Base-by-base conservation (phyloP, 179 eudicot species). In the Vitellaria paradoxa region DNA sequence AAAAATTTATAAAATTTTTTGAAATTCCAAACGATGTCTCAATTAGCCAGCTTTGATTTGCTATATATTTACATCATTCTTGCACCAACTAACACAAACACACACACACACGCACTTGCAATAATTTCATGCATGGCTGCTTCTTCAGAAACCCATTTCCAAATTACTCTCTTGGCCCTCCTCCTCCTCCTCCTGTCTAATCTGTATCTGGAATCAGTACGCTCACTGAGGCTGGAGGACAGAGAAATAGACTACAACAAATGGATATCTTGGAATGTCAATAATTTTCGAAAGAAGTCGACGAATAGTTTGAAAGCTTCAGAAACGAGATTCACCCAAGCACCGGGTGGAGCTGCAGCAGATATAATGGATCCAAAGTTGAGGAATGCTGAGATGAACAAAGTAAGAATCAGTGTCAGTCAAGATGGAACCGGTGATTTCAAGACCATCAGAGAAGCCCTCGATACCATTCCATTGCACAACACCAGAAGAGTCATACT, bases 391-490 rank as follows among this genome's bases (percentile, higher is more conserved):
- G 93, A 91, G 83, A 74, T 42, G 57, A 83, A 85, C 68, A 78
- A 78, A 72, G 61, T 61, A 26, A 80, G 75, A 71, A 68, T 86
- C 26, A 79, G 64, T 46, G 85, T 86, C 4, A 78, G 85, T 63
- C 89, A 82, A 79, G 77, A 86, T 55, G 89, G 91, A 6, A 70
- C 55, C 12, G 93, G 80, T 5, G 83, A 88, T 81, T 88, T 83
- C 84, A 78, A 15, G 64, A 86, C 86, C 57, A 86, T 91, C 77
- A 64, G 52, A 4, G 87, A 87, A 49, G 97, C 97, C 17, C 59
- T 92, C 7, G 73, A 74, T 30, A 80, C 65, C 78, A 74, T 88
- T 81, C 90, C 91, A 0, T 23, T 70, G 8, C 75, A 68, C 57
- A 89, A 87, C 76, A 78, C 80, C 65, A 80, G 85, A n/a, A 82